Evolutionary conservation across 495 filamentous ascomycete species (phyloP).

Genomic region (Xylaria venustula): DNA sequence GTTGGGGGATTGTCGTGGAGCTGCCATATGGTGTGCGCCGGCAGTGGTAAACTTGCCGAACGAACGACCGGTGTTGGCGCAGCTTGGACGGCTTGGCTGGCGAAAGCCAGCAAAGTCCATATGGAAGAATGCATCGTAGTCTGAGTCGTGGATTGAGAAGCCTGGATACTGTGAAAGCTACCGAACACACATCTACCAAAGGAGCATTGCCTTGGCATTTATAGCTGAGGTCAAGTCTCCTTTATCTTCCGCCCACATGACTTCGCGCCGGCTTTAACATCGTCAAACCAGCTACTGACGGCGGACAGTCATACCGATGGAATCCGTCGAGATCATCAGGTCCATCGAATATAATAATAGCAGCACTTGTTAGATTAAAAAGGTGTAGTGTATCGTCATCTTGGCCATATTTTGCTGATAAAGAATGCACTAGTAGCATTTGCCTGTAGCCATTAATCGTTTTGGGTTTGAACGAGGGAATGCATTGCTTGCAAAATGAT

Average conservation of each 20-base stretch:
- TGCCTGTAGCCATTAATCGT: too few relatives aligned
- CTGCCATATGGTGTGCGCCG: constrained; percentile 19
- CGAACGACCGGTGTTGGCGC: neutral
- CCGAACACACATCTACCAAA: neutral
- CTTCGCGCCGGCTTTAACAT: too few relatives aligned
- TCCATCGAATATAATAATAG: too few relatives aligned
- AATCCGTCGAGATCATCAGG: too few relatives aligned
- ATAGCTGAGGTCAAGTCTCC: neutral
- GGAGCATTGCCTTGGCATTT: neutral
- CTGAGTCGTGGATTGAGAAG: neutral
- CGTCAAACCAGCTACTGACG: too few relatives aligned
- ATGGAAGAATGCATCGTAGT: neutral
- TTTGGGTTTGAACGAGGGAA: too few relatives aligned
- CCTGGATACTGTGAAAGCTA: neutral
- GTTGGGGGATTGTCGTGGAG: constrained; percentile 20
- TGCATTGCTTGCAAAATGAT: too few relatives aligned
- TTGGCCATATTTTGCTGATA: too few relatives aligned
- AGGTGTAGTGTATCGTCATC: too few relatives aligned
- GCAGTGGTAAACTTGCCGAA: constrained; percentile 8
- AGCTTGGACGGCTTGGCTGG: neutral
- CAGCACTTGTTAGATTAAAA: too few relatives aligned
- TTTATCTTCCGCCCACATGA: neutral
- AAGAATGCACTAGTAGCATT: too few relatives aligned
- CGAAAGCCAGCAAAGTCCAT: neutral
- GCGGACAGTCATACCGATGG: too few relatives aligned